Evolutionary conservation across 164 flowering plant species (phyloP).

Genomic region (Liquidambar formosana): DNA sequence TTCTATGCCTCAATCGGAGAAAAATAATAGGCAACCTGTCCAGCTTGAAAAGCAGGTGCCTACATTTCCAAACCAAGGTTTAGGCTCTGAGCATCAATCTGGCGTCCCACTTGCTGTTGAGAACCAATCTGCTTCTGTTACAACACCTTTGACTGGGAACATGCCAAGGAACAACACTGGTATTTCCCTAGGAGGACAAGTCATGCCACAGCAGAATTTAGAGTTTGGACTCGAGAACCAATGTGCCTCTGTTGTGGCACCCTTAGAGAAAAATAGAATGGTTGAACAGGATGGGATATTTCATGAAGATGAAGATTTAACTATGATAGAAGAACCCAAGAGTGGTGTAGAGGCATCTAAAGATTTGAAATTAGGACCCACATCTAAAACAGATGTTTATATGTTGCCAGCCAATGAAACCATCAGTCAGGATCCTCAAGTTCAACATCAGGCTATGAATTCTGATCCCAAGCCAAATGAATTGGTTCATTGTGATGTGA

Average conservation of each 20-base stretch:
- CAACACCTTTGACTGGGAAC: constrained; percentile 3
- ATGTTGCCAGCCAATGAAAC: not conserved
- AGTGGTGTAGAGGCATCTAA: constrained; percentile 8
- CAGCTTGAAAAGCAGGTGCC: constrained; percentile 10
- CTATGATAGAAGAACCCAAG: constrained; percentile 6
- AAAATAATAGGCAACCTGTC: constrained; percentile 14
- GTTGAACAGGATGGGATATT: constrained; percentile 20
- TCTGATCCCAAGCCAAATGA: constrained; percentile 12
- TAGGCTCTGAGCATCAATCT: constrained; percentile 2
- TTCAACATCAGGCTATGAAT: constrained; percentile 7
- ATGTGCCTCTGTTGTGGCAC: constrained; percentile 9
- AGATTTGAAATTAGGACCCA: constrained; percentile 14
- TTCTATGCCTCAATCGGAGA: not conserved
- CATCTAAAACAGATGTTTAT: constrained; percentile 6
- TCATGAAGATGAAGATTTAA: constrained; percentile 22
- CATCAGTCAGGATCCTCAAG: constrained; percentile 1
- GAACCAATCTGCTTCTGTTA: constrained; percentile 16
- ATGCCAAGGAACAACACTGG: constrained; percentile 13
- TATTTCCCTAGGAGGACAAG: constrained; percentile 11
- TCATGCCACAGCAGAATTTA: not conserved
- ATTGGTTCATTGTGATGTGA: constrained; percentile 10
- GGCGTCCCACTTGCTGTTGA: constrained; percentile 2
- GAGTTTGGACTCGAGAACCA: constrained; percentile 12
- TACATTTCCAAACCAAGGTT: constrained; percentile 8
- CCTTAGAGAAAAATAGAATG: constrained; percentile 4